Evolutionary conservation across 2,329 filamentous ascomycete species (phyloP), one percentile per base, ranked within the genome.

Genomic region (Sclerotinia sclerotiorum): DNA sequence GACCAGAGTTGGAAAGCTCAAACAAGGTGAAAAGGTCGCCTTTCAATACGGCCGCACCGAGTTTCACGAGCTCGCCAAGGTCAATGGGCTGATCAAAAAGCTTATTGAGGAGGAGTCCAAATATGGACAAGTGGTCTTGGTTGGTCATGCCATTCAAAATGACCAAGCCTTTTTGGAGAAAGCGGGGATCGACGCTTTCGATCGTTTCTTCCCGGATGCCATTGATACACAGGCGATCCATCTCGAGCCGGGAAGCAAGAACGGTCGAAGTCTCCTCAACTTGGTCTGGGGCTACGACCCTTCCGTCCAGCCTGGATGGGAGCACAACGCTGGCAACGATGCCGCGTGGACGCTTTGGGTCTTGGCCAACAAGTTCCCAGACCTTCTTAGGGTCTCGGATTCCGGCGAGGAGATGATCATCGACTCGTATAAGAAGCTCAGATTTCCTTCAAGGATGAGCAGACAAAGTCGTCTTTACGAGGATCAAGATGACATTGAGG

Each of bases 271-370:
- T 3, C 5, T 67, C 3, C 3, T 46, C 1, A 24, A 21, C 5
- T n/a, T 63, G 39, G 65, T 55, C 0, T 6, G 29, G 10, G 17
- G 10, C 0, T 63, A 63, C 32, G 6, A 48, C 1, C 21, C n/a
- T 0, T 0, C n/a, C 3, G 1, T 6, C 5, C 39, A 15, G 6
- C 42, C n/a, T 0, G 65, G 56, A 5, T 63, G 56, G 65, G 48
- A 67, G 65, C 65, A 67, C 13, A 67, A 67, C 17, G 57, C 65
- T 5, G 65, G 65, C 0, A 67, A 67, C 5, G 65, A 67, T n/a
- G 56, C 65, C 0, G 49, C 44, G 4, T 67, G 46, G 32, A 67
- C 65, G 0, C 35, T 67, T 1, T 67, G 65, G 65, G 39, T 63
- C 5, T 21, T 55, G 32, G 60, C 44, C 0, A 67, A 54, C 5